These are phyloP conservation scores for Biscogniauxia mediterranea DNA, from an alignment of 2,329 filamentous ascomycete genomes.

Conservation along the genomic window DNA sequence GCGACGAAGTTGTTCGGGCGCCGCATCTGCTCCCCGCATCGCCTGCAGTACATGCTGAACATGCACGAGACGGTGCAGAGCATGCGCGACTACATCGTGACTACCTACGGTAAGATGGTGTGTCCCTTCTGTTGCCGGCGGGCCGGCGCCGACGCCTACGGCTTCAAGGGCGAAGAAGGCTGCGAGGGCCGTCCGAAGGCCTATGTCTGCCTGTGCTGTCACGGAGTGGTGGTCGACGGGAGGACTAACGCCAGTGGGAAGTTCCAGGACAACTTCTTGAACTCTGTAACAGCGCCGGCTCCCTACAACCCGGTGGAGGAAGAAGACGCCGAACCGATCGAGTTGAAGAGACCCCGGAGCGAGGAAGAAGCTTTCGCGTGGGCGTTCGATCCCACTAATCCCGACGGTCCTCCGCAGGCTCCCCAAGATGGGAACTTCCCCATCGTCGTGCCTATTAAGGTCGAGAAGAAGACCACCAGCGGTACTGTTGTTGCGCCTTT, in stretches of 20 bases:
- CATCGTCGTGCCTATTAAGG: no score
- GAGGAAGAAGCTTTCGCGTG: background rate
- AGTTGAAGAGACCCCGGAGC: background rate
- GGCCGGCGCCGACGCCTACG: background rate
- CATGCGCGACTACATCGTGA: conserved; percentile 4
- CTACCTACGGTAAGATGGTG: conserved; percentile 7
- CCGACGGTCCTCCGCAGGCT: no score
- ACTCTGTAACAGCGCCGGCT: background rate
- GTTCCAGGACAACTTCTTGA: background rate
- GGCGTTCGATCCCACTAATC: no score
- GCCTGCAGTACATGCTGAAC: conserved; percentile 8
- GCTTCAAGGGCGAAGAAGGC: conserved; percentile 9
- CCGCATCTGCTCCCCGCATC: conserved; percentile 13
- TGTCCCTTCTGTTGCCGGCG: conserved; percentile 4
- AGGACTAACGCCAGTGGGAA: background rate
- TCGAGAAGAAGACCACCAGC: no score
- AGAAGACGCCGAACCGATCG: background rate
- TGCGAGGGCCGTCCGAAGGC: conserved; percentile 10
- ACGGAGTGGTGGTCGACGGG: conserved; percentile 20
- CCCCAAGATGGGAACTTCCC: no score
- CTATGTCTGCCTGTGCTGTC: conserved; percentile 37
- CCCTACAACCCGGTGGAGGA: background rate
- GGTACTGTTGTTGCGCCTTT: no score
- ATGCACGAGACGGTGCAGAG: background rate
- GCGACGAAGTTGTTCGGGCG: conserved; percentile 8